Conservation (phyloP, 805 yeast species). For the Saccharomycopsis fodiens region DNA sequence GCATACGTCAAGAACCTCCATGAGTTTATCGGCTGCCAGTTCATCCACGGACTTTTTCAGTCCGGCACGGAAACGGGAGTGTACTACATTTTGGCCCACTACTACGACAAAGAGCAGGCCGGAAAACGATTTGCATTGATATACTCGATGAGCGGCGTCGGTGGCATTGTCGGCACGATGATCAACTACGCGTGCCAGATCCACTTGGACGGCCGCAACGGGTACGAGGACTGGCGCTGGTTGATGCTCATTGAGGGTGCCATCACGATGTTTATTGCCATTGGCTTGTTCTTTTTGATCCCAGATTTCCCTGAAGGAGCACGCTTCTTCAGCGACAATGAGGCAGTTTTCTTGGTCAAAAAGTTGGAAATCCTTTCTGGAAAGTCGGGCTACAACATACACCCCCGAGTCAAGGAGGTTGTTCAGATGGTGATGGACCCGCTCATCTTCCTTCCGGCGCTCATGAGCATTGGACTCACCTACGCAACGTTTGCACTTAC, state of each 20-base stretch:
- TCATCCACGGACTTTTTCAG: constrained; percentile 59
- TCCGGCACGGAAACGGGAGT: constrained; percentile 70
- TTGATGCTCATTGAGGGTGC: not conserved
- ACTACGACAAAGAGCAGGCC: constrained; percentile 55
- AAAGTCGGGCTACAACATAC: constrained; percentile 40
- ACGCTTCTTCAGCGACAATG: constrained; percentile 39
- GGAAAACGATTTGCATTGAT: constrained; percentile 62
- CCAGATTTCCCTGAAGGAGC: constrained; percentile 72
- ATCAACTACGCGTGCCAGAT: constrained; percentile 51
- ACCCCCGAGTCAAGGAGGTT: constrained; percentile 39
- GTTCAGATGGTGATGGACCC: constrained; percentile 22
- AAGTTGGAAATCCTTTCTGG: constrained; percentile 50
- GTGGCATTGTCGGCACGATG: constrained; percentile 73
- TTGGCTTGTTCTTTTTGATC: constrained; percentile 32
- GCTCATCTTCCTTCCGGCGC: constrained; percentile 46
- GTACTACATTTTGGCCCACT: constrained; percentile 58
- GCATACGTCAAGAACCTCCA: constrained; percentile 55
- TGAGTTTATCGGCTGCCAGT: constrained; percentile 51
- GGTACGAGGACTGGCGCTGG: constrained; percentile 19
- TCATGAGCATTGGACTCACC: constrained; percentile 55
- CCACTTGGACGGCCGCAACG: constrained; percentile 39
- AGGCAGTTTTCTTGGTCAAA: constrained; percentile 44
- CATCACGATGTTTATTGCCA: not conserved
- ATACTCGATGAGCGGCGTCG: constrained; percentile 56
- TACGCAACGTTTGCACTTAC: constrained; percentile 70